Base-by-base conservation (phyloP, 257 asterid species). In the Primulina tabacum region DNA sequence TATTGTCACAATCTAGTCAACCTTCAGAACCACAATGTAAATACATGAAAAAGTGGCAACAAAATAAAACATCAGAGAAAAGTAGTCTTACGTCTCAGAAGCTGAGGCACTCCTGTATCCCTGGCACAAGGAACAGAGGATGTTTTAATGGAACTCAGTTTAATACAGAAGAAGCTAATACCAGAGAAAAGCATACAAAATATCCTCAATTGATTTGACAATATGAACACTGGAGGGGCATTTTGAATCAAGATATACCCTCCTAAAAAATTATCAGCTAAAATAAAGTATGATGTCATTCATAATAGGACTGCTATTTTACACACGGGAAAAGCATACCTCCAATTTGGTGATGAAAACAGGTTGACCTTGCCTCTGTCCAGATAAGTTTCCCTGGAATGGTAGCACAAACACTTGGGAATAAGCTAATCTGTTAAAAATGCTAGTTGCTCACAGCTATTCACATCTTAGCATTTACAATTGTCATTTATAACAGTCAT, bases 41-140 rank as follows among this genome's bases (percentile, higher is more conserved):
- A 29, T 16, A 18, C 10, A 50, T 38, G 50, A 62, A 32, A 70
- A 56, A 37, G 34, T 10, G 57, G 55, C 53, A 58, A 37, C n/a
- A 60, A 17, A 43, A 63, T 66, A 60, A 68, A 84, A 77, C 71
- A 75, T 74, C 68, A 62, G 55, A 40, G 32, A 62, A 69, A 64
- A 70, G 55, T 38, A 56, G 70, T 61, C 95, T 86, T 86, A 92
- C 98, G 94, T 81, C 78, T 89, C 95, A 55, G 94, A 86, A 75
- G 96, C 92, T 29, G 95, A 81, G 76, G 96, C 88, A 73, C 80
- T 92, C 88, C 93, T 85, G 79, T 83, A 92, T 47, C 98, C 96
- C 96, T 92, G 94, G 58, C 71, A 78, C 61, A 77, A 69, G 66
- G 18, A 74, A 62, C 70, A 4, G 20, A 72, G 67, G 32, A 47